A percentile compares a stretch with the other conserved stretches of the same genome.
These are phyloP conservation scores for Cubamyces sp. DNA, from an alignment of 768 basidiomycete species.

Conservation along the genomic window DNA sequence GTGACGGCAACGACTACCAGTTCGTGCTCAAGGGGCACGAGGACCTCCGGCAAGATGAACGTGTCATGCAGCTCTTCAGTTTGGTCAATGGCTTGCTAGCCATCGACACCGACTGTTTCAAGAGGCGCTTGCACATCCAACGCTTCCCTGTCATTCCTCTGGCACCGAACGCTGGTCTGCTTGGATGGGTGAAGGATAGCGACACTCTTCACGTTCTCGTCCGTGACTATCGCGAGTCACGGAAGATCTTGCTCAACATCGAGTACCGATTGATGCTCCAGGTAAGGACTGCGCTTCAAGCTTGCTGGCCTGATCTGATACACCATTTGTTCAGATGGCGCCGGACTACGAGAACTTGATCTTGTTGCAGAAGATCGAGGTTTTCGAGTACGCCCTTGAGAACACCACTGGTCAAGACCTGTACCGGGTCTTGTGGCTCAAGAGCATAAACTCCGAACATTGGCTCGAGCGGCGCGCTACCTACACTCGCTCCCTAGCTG, in stretches of 20 bases:
- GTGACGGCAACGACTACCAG: slow-evolving; percentile 92
- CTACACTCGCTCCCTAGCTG: slow-evolving; percentile 93
- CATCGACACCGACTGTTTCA: slow-evolving; percentile 93
- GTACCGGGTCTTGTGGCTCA: slow-evolving; percentile 96
- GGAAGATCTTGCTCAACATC: slow-evolving; percentile 96
- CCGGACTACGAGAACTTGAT: slow-evolving; percentile 97
- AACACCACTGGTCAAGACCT: slow-evolving; percentile 98
- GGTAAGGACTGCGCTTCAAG: slow-evolving; percentile 42
- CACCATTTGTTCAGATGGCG: slow-evolving; percentile 73
- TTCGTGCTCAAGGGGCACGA: slow-evolving; percentile 97
- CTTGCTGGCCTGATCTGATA: neutral
- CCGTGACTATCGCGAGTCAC: slow-evolving; percentile 92
- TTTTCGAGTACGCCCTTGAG: slow-evolving; percentile 97
- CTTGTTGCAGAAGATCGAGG: slow-evolving; percentile 96
- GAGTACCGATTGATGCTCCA: slow-evolving; percentile 99
- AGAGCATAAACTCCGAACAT: slow-evolving; percentile 92
- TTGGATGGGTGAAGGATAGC: slow-evolving; percentile 95
- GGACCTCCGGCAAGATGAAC: slow-evolving; percentile 97
- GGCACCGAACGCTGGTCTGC: slow-evolving; percentile 91
- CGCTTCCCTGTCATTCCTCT: slow-evolving; percentile 91
- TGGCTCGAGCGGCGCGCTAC: slow-evolving; percentile 97
- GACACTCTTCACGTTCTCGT: slow-evolving; percentile 97
- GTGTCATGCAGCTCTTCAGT: slow-evolving; percentile 98
- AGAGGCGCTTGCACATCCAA: slow-evolving; percentile 93
- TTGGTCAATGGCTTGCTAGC: slow-evolving; percentile 94